Evolutionary conservation across 768 basidiomycete species (phyloP), one percentile per base, ranked within the genome.

Genomic region (Rhodotorula diobovata): DNA sequence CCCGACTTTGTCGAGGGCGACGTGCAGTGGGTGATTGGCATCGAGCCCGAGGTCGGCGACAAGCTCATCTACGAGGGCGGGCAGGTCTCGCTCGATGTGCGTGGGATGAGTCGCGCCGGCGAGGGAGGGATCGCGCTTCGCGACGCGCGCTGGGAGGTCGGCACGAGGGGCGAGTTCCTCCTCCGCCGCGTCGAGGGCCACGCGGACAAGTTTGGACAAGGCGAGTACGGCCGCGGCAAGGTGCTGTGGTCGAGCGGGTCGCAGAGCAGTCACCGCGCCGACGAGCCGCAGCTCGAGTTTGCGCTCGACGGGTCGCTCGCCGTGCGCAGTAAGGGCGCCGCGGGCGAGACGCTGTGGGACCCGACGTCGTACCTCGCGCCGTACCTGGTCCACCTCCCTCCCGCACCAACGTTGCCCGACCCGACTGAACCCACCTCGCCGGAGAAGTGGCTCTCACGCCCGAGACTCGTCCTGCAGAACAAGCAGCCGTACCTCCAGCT

Each of bases 11-110:
- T 76, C 41, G 66, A 74, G 32, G 78, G 75, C 21, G 69, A 72
- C 46, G 70, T 72, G 32, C 62, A 70, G 48, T 78, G 63, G 66
- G 61, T 78, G 35, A 77, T 77, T 58, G 78, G 78, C n/a, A 70
- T 76, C 41, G 72, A 74, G 48, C 71, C 73, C 25, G 75, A 76
- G 23, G 59, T 66, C 20, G 70, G 77, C n/a, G 63, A 68, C n/a
- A 65, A 67, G 45, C 23, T 75, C n/a, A 60, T 64, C 46, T 78
- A 75, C 61, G 72, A 73, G 65, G 67, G 59, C 9, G 72, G 71
- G 5, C 74, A 75, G 56, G 53, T 75, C 25, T 25, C 28, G 23
- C 30, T 74, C n/a, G 55, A 68, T 23, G 45, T 51, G 61, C 37
- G 39, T 25, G 65, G 72, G 7, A 23, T 60, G 37, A 61, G 62